Evolutionary conservation across 352 stramenopile genomes (phyloP), one percentile per base, ranked within the genome.

Genomic region (Pythium phragmitis): DNA sequence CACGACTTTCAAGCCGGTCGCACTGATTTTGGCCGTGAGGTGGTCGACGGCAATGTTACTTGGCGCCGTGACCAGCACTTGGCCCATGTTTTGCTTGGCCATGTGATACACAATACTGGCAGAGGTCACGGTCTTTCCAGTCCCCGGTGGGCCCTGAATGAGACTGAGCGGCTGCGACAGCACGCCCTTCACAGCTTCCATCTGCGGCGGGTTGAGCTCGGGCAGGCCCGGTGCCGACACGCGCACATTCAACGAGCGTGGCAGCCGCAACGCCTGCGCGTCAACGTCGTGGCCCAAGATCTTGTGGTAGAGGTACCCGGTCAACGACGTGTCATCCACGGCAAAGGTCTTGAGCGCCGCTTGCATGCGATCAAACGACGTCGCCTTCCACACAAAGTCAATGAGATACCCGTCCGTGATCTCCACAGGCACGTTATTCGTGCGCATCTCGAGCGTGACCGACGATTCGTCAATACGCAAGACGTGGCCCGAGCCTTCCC

Each of bases 81-180:
- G 97, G 17, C 96, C 96, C 92, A 98, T 98, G 69, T 98, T 98
- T 69, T 99, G 94, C 68, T 98, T 97, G 26, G 97, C 97, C 73
- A 99, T 89, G 80, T 99, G 97, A 72, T 98, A 99, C n/a, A 99
- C 97, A 30, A 99, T 91, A 6, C 97, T 98, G 3, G 98, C 98
- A 46, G 89, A 99, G 5, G 97, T 99, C 21, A 99, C 97, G 3
- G 85, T 93, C 68, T 99, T 99, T 23, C 98, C 97, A 4, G 95
- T 99, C 28, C 96, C 96, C 2, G 96, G 96, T 26, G 96, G 97
- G 4, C 97, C 97, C 74, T 99, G 98, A 68, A 99, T 99, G 30
- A 99, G 85, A 77, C 87, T 98, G 33, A 99, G 75, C 3, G 97
- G 97, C 60, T 98, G 88, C 57, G 98, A 87, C n/a, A 99, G 76